Base-by-base conservation (phyloP, 441 rosid species). In the Populus hybrid region DNA sequence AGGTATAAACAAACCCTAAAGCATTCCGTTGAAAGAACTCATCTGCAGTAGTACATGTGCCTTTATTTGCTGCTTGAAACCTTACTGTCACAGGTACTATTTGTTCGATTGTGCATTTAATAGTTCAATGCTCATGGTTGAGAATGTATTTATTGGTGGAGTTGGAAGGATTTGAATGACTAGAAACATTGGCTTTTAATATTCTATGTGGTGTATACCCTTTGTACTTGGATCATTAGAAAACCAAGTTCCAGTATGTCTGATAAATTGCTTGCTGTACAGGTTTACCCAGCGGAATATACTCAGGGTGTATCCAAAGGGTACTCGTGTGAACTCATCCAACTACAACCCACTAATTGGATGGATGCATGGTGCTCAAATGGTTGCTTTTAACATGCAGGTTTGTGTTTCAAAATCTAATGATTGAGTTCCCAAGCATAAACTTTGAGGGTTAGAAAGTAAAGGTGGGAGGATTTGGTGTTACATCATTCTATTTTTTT, bases 331-430 rank as follows among this genome's bases (percentile, higher is more conserved):
- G 57, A 81, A 90, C 84, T 95, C 99, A 61, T 93, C 99, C 57
- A 95, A 95, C 77, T 95, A 92, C 86, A 92, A 91, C 74, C 99
- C 99, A 2, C 78, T 93, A 0, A 84, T 90, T 63, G 99, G 90
- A 1, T 95, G 99, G 98, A 91, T 89, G 85, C 99, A 90, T 82
- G 99, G 98, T 63, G 98, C 98, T 85, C 99, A 95, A 85, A 95
- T 95, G 99, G 99, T 95, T 74, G 99, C 99, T 70, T 93, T 93
- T 73, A 95, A 95, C 79, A 95, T 95, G 99, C 99, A 95, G 99
- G 99, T 95, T 70, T 67, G 70, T 38, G 26, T 67, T 71, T 70
- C 74, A 23, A 70, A 69, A 57, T 63, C 67, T 76, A n/a, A 4
- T 35, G 34, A 23, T 23, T 65, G 34, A 65, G 68, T 65, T 24